A percentile compares a stretch with the other conserved stretches of the same genome.
These are phyloP conservation scores for Acacia melanoxylon DNA, from an alignment of 306 rosid genomes.

Conservation along the genomic window DNA sequence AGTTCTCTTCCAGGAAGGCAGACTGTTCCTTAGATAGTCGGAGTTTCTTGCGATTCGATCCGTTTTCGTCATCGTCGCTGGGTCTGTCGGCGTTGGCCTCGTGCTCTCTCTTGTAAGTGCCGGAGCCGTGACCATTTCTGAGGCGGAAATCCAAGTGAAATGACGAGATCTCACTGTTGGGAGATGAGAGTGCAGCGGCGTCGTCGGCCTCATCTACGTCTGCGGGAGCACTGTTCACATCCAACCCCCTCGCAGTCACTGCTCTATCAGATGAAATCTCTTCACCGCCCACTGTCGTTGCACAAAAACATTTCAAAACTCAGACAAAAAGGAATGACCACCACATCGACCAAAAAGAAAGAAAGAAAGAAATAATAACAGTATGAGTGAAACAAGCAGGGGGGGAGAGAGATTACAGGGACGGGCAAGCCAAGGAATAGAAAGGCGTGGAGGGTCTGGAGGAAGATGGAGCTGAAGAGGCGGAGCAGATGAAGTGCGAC, in stretches of 20 bases:
- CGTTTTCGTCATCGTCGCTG: constrained; percentile 86
- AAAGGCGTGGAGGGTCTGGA: constrained; percentile 46
- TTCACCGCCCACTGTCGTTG: constrained; percentile 51
- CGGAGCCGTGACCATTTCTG: constrained; percentile 35
- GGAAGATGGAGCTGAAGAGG: constrained; percentile 79
- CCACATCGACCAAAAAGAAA: neutral
- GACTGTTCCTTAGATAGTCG: constrained; percentile 89
- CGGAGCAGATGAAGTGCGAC: constrained; percentile 54
- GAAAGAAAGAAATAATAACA: neutral
- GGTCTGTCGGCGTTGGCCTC: constrained; percentile 58
- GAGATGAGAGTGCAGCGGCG: constrained; percentile 66
- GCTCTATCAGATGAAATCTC: constrained; percentile 44
- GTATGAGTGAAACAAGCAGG: neutral
- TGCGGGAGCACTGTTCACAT: constrained; percentile 62
- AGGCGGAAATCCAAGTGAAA: constrained; percentile 68
- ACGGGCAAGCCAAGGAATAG: constrained; percentile 68
- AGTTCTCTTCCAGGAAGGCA: constrained; percentile 86
- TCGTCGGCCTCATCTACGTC: constrained; percentile 63
- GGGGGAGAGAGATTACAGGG: constrained; percentile 35
- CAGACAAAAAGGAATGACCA: neutral
- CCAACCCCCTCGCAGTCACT: constrained; percentile 43
- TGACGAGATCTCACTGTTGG: constrained; percentile 74
- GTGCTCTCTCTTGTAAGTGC: constrained; percentile 51
- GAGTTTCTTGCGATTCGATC: constrained; percentile 77
- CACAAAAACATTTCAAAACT: neutral